Percentiles rank a stretch among this genome's conserved stretches.
phyloP scores from a whole-genome alignment of 192 early-diverging fungal genomes.

The Podila verticillata region DNA sequence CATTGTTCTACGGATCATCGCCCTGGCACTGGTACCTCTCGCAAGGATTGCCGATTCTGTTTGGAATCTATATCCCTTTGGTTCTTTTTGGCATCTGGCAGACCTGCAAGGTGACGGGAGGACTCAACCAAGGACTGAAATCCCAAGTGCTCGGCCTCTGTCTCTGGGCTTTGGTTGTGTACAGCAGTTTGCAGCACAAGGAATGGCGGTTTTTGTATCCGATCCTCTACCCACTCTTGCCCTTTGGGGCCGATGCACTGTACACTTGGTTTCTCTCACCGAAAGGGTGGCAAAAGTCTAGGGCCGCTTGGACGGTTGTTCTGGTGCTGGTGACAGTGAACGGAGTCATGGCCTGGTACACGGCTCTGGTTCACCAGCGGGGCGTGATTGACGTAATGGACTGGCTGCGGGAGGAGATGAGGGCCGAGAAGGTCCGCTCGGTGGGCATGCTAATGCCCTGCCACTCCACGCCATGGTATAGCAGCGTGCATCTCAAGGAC shows the following conservation, averaged over 20 bases:
- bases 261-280: slow-evolving; percentile 13
- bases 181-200: slow-evolving; percentile 87
- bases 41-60: slow-evolving; percentile 81
- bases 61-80: slow-evolving; percentile 79
- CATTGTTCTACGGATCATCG: slow-evolving; percentile 92
- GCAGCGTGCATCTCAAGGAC: slow-evolving; percentile 75
- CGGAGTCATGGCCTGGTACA: slow-evolving; percentile 74
- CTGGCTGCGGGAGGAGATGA: slow-evolving; percentile 68
- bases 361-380: slow-evolving; percentile 85
- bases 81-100: slow-evolving; percentile 63
- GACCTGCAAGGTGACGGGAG: slow-evolving; percentile 18
- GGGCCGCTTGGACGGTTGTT: slow-evolving; percentile 13
- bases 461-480: slow-evolving; percentile 96
- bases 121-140: slow-evolving; percentile 15
- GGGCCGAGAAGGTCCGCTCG: slow-evolving; percentile 25
- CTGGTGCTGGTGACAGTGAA: slow-evolving; percentile 72
- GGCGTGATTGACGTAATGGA: slow-evolving; percentile 90
- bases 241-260: slow-evolving; percentile 54
- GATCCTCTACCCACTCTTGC: slow-evolving; percentile 73
- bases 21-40: slow-evolving; percentile 92
- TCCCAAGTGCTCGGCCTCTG: slow-evolving; percentile 52
- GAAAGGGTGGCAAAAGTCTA: slow-evolving; percentile 10
- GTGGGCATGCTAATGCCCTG: slow-evolving; percentile 95
- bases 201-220: slow-evolving; percentile 96
- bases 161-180: slow-evolving; percentile 64